Conservation (phyloP, 352 stramenopile species). For the Phytopythium delawarense region DNA sequence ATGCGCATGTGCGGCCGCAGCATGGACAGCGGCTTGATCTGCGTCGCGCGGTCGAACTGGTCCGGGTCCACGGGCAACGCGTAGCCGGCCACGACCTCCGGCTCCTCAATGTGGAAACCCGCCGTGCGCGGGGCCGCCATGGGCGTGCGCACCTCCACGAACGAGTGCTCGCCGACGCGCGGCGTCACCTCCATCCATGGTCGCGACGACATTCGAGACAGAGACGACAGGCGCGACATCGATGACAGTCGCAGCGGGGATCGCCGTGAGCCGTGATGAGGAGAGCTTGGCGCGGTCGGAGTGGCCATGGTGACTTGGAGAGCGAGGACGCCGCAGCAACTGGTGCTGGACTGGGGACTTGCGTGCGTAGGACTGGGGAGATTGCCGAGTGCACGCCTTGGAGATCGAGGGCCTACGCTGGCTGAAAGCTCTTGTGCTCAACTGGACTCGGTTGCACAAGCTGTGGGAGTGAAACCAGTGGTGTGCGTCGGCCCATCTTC, state of each 20-base stretch:
- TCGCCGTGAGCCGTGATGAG: neutral
- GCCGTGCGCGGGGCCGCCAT: constrained; percentile 13
- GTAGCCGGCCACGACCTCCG: too few relatives aligned
- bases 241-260: constrained; percentile 1
- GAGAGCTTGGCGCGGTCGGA: neutral
- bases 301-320: neutral
- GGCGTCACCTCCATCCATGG: constrained; percentile 16
- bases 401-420: too few relatives aligned
- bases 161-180: constrained; percentile 19
- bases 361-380: neutral
- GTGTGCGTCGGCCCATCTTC: neutral
- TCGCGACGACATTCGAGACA: constrained; percentile 7
- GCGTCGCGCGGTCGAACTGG: too few relatives aligned
- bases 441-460: neutral
- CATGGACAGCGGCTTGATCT: too few relatives aligned
- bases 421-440: neutral
- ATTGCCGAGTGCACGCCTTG: neutral
- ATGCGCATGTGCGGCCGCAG: too few relatives aligned
- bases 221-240: neutral
- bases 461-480: neutral
- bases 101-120: too few relatives aligned
- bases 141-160: constrained; percentile 13
- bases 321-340: neutral
- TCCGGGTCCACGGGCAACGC: too few relatives aligned
- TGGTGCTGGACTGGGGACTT: neutral